A percentile compares a stretch with the other conserved stretches of the same genome.
phyloP scores from a whole-genome alignment of 192 early-diverging fungal genomes.

The Entomortierella parvispora region DNA sequence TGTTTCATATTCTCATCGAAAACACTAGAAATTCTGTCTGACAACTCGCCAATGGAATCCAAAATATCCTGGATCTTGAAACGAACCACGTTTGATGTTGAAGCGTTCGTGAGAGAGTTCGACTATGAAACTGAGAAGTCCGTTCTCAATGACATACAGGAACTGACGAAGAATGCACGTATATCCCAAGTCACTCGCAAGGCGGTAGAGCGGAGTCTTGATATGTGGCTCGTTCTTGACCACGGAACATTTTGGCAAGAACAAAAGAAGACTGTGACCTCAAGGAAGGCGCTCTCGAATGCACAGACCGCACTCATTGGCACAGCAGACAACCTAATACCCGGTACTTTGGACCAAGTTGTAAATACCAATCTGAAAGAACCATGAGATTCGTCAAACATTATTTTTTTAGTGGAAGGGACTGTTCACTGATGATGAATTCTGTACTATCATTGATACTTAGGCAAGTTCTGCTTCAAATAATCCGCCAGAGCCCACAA shows the following conservation, averaged over 20 bases:
- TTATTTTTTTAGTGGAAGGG: too few relatives aligned
- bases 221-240: conserved; percentile 9
- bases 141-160: background rate
- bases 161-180: background rate
- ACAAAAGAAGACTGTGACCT: conserved; percentile 14
- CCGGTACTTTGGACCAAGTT: conserved; percentile 28
- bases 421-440: too few relatives aligned
- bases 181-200: conserved; percentile 1
- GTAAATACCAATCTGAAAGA: conserved; percentile 2
- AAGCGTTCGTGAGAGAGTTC: conserved; percentile 5
- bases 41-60: background rate
- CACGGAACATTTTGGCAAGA: conserved; percentile 21
- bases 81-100: conserved; percentile 1
- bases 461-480: too few relatives aligned
- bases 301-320: conserved; percentile 19
- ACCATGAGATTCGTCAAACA: too few relatives aligned
- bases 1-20: background rate
- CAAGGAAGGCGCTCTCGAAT: conserved; percentile 19
- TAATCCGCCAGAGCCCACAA: too few relatives aligned
- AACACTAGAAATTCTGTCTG: background rate
- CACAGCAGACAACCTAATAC: conserved; percentile 8
- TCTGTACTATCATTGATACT: too few relatives aligned
- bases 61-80: conserved; percentile 5
- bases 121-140: background rate
- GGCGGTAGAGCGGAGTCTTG: background rate